Base-by-base conservation (phyloP, 768 basidiomycete species). In the Psilocybe cubensis region DNA sequence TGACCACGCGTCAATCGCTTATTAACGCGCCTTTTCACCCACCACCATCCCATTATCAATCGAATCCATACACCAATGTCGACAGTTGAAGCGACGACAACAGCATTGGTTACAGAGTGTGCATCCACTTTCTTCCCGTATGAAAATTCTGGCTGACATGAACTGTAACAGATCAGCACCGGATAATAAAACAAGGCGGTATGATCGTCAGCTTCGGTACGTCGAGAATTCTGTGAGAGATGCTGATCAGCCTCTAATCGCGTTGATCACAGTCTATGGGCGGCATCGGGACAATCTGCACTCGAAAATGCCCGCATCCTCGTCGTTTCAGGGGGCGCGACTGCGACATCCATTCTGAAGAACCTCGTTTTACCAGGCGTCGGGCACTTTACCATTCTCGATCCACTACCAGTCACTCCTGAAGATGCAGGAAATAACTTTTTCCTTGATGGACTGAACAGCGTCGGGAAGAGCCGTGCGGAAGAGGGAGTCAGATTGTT, bases 311-410 rank as follows among this genome's bases (percentile, higher is more conserved):
- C 94, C 11, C 83, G 88, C 45, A 79, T 98, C 41, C 82, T 98
- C 27, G 85, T 97, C 62, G 72, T 98, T 56, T 89, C 88, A 38
- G 88, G 79, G 0, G 86, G 87, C 21, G 93, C 94, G 0, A 93
- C 95, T 1, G 87, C 91, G 2, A 92, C 94, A 28, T 89, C 92
- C 46, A 85, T 92, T 63, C 81, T 99, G 54, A 98, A 99, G 81
- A 98, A 98, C 68, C 88, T 98, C 59, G 94, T 98, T 35, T 84
- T 98, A 7, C 97, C 97, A 2, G 96, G 96, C 7, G 86, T 98
- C 62, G 94, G 96, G n/a, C 86, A 91, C 68, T 98, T 97, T 70
- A 96, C 96, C 46, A 84, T 98, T 70, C 83, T 97, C 57, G 94
- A 96, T 67, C 74, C 82, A 21, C 68, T 72, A 2, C 53, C 70